A percentile compares a stretch with the other conserved stretches of the same genome.
phyloP scores from a whole-genome alignment of 2,329 filamentous ascomycete species.

The Trichoderma semiorbis region DNA sequence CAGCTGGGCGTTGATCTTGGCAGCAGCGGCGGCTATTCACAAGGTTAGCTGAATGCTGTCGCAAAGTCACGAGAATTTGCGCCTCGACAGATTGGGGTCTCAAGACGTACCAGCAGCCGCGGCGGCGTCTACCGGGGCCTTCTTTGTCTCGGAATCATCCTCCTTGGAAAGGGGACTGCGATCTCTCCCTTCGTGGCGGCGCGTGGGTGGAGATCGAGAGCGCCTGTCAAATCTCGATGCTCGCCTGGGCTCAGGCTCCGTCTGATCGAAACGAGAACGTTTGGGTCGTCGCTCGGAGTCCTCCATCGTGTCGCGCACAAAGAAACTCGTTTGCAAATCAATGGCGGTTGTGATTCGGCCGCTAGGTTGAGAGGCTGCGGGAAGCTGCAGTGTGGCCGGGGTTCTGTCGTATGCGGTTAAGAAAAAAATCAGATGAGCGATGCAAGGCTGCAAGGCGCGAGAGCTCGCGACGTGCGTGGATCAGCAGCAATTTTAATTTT shows the following conservation, averaged over 20 bases:
- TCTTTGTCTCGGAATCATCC: conserved; percentile 43
- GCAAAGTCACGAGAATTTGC: background rate
- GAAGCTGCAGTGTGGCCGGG: background rate
- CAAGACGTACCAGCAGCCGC: conserved; percentile 67
- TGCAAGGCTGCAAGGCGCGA: conserved; percentile 14
- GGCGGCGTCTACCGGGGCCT: conserved; percentile 61
- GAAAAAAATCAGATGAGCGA: background rate
- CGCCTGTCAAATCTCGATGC: conserved; percentile 85
- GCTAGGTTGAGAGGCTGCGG: background rate
- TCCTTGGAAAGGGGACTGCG: conserved; percentile 68
- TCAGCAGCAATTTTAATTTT: background rate
- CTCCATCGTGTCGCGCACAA: conserved; percentile 50
- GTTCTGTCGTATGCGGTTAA: background rate
- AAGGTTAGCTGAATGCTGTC: conserved; percentile 18
- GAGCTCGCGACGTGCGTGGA: conserved; percentile 12
- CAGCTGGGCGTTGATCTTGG: conserved; percentile 78
- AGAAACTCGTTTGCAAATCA: background rate
- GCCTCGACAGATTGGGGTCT: background rate
- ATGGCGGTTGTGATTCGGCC: background rate
- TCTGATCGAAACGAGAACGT: conserved; percentile 93
- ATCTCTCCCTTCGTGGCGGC: conserved; percentile 69
- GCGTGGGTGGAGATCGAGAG: conserved; percentile 74
- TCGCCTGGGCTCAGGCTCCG: conserved; percentile 73
- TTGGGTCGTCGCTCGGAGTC: conserved; percentile 74
- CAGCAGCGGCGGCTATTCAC: conserved; percentile 74